Conservation (phyloP, 306 rosid species). For the Clitoria ternatea region DNA sequence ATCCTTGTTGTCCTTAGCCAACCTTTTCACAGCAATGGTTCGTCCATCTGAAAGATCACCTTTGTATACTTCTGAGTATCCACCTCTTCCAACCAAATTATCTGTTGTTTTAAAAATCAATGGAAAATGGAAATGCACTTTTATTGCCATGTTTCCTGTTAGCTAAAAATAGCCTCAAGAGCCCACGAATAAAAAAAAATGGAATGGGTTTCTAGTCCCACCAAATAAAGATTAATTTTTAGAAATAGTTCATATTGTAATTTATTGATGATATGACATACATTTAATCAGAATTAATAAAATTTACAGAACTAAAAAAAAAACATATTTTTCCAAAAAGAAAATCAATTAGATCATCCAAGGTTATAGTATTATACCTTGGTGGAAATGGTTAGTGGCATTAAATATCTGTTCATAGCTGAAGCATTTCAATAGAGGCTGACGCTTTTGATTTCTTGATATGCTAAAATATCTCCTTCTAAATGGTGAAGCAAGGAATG, state of each 20-base stretch:
- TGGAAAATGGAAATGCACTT: neutral
- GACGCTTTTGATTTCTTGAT: slow-evolving; percentile 35
- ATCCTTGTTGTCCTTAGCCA: slow-evolving; percentile 74
- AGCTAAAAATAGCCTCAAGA: neutral
- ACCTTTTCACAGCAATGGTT: slow-evolving; percentile 80
- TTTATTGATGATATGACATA: no score
- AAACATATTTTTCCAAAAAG: no score
- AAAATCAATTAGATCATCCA: neutral
- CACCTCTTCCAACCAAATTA: slow-evolving; percentile 78
- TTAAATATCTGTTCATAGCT: slow-evolving; percentile 58
- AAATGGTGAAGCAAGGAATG: slow-evolving; percentile 70
- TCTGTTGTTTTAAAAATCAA: slow-evolving; percentile 38
- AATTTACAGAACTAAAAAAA: neutral
- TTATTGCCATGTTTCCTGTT: neutral
- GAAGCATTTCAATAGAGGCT: slow-evolving; percentile 75
- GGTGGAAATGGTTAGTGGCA: slow-evolving; percentile 71
- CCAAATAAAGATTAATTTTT: no score
- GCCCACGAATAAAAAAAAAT: neutral
- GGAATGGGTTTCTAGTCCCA: no score
- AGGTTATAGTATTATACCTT: slow-evolving; percentile 52
- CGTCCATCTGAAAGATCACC: slow-evolving; percentile 62
- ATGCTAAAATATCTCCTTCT: slow-evolving; percentile 38
- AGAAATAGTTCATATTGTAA: no score
- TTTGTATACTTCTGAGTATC: slow-evolving; percentile 87
- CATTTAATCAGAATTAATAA: no score